Base-by-base conservation (phyloP, 768 basidiomycete species). In the Hirschioporus abietinus region DNA sequence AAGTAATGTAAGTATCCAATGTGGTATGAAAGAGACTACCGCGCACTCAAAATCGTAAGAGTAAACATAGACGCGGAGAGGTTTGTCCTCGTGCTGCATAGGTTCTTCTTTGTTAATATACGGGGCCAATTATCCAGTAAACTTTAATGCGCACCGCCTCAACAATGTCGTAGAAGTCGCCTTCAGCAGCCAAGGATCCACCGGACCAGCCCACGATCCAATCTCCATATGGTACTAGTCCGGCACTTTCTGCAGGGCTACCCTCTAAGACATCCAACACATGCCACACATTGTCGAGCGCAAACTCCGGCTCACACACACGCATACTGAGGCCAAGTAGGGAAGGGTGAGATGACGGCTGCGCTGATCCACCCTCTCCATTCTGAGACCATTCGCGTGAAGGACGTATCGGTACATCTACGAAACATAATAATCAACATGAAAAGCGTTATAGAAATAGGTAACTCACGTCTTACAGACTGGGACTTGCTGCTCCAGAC, bases 231-330 rank as follows among this genome's bases (percentile, higher is more conserved):
- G 96, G 96, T 23, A 99, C 97, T 12, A 99, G 86, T 1, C 96
- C 96, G 7, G 95, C 95, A 72, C 91, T 93, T 80, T 99, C 96
- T 9, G 96, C 97, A 7, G 97, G 97, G 69, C 91, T 93, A 24
- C 95, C 96, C 76, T 99, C 96, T 57, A 96, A 79, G 17, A 99
- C 95, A 74, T 99, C 97, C 60, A 99, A 82, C 57, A 99, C 95
- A 77, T 99, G 97, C 96, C 97, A 99, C 6, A 99, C 95, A 69
- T 91, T 93, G 73, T 98, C 95, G 23, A 93, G 80, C 18, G 96
- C 91, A 63, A 86, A 82, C 71, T 93, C 90, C 4, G 96, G 95
- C 74, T 92, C 87, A 74, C 97, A 99, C 74, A 98, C 85, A 24
- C 96, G 86, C 86, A 99, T 89, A 72, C 92, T 95, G 7, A 99